Base-by-base conservation (phyloP, 768 basidiomycete species). In the Rhizopogon rudus region DNA sequence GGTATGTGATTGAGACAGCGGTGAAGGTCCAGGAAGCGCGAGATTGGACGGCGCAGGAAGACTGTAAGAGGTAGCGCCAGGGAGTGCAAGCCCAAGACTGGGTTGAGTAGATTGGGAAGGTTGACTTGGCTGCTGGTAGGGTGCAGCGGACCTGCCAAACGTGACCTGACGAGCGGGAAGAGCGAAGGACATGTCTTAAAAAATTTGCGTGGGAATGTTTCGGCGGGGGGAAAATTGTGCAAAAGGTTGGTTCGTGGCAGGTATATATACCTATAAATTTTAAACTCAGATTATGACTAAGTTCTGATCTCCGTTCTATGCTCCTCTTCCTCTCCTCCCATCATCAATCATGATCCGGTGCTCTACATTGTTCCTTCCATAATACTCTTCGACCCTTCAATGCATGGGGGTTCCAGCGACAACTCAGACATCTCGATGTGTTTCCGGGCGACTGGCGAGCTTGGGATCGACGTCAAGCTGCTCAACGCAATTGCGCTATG, bases 121-220 rank as follows among this genome's bases (percentile, higher is more conserved):
- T 2, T 63, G 62, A 57, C 71, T 76, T 50, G 79, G 77, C 46
- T 73, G 74, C 44, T 77, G 73, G 35, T 72, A 69, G 8, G 75
- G 65, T 46, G 72, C 75, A 59, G 79, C 82, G 50, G 86, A 73
- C 56, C 88, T 82, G 53, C 84, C 86, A 65, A 91, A 88, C 52
- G 82, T 89, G 61, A 91, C 81, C 63, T 87, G 88, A 63, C 88
- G 88, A 57, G 88, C 81, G 59, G 88, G 87, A 52, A 91, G 77
- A 35, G 85, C 83, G 65, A 86, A 87, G 45, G 79, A 80, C 78
- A 80, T 79, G 29, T 31, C 17, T 40, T 29, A 2, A 54, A 63
- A 58, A 53, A 58, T 61, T 52, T 57, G 41, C 43, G 66, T 71
- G 59, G 54, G 65, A 39, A 43, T 70, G 69, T 65, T 28, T 6